Evolutionary conservation across 106 monocot genomes (phyloP), one percentile per base, ranked within the genome.

Genomic region (Phalaenopsis equestris): DNA sequence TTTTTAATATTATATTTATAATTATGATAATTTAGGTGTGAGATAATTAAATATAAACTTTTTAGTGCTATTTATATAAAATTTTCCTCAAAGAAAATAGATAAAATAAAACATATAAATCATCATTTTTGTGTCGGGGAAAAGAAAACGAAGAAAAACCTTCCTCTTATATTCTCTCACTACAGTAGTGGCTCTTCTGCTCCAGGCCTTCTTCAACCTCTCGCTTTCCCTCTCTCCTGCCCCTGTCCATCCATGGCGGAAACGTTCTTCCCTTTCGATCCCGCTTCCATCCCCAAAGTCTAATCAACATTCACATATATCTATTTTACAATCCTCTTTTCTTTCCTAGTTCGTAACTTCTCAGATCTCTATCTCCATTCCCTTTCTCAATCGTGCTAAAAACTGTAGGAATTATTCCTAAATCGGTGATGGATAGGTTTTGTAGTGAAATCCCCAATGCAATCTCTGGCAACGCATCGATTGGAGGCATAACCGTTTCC

Each of bases 161-260:
- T 52, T 12, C 2, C 52, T 52, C 12, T 52, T 14, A 38, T 38
- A 68, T 68, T 70, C 70, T 61, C 36, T 19, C 4, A 74, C 36
- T 52, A 43, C 74, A 8, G 36, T 42, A 74, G 42, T 19, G 72
- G 17, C 39, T 72, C 72, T 36, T 72, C 72, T 45, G 24, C 74
- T 74, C 18, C 74, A 45, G 10, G 41, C 43, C 12, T 70, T 6
- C 12, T 12, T 70, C 70, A 4, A 38, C 37, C 42, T 43, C 43
- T n/a, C 8, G 17, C 18, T 43, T 74, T 74, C n/a, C 74, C 45
- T 1, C 8, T n/a, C 45, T 45, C 12, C 17, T 43, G 5, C 0
- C 74, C 45, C 43, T 9, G 41, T 43, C n/a, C 74, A 74, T 18
- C 74, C 42, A 74, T 74, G 74, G 74, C 43, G 74, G 43, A 74